These are phyloP conservation scores for Agaricus blazei DNA, from an alignment of 768 basidiomycete species.

Conservation along the genomic window DNA sequence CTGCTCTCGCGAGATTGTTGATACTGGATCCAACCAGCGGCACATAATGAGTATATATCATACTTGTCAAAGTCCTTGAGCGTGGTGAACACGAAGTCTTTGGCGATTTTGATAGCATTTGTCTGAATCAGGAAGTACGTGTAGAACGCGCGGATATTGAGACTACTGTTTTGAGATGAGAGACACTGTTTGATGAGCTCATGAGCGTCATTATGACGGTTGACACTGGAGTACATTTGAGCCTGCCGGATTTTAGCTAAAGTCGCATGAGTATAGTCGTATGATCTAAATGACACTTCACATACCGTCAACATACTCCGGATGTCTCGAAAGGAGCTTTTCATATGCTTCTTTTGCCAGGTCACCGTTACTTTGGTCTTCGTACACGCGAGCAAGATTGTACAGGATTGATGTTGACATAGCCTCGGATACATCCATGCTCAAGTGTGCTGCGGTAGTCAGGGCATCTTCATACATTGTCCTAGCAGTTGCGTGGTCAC, in stretches of 20 bases:
- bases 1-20: conserved; percentile 81
- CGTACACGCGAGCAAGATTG: conserved; percentile 89
- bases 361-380: conserved; percentile 69
- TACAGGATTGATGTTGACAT: conserved; percentile 82
- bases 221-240: conserved; percentile 65
- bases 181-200: conserved; percentile 87
- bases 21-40: conserved; percentile 83
- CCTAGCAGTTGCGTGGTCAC: conserved; percentile 49
- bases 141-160: conserved; percentile 90
- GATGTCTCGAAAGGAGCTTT: conserved; percentile 83
- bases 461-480: conserved; percentile 72
- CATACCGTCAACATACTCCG: conserved; percentile 94
- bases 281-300: conserved; percentile 10
- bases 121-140: conserved; percentile 88
- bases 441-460: conserved; percentile 44
- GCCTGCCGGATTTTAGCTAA: conserved; percentile 92
- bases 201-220: conserved; percentile 78
- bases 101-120: conserved; percentile 63
- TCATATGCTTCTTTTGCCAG: conserved; percentile 84
- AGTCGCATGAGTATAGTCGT: background rate
- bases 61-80: conserved; percentile 82
- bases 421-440: conserved; percentile 49
- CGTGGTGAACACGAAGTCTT: conserved; percentile 86
- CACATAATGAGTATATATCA: conserved; percentile 89
- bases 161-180: conserved; percentile 66